phyloP scores from a whole-genome alignment of 2,329 filamentous ascomycete species.

The Pyrenochaeta sp. region DNA sequence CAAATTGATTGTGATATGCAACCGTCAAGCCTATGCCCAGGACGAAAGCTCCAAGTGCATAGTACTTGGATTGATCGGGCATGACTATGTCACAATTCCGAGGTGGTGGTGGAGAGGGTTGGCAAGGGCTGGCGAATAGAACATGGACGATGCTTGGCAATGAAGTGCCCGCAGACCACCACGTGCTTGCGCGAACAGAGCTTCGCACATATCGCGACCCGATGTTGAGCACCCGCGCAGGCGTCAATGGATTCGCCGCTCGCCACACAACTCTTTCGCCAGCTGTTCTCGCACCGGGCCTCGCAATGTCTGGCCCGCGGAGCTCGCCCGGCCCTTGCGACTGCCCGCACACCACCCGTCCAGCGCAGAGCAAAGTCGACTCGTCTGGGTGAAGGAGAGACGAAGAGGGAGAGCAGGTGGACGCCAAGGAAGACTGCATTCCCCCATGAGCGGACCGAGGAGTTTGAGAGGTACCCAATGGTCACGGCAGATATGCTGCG shows the following conservation, averaged over 20 bases:
- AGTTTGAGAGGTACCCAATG: constrained; percentile 82
- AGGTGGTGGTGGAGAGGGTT: constrained; percentile 16
- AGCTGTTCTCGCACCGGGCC: constrained; percentile 79
- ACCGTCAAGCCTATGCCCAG: constrained; percentile 75
- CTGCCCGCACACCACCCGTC: constrained; percentile 37
- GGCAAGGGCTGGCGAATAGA: constrained; percentile 20
- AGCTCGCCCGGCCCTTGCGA: constrained; percentile 47
- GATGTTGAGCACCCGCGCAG: constrained; percentile 14
- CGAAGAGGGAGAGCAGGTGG: constrained; percentile 75
- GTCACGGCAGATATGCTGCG: constrained; percentile 84
- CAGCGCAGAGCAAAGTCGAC: constrained; percentile 42
- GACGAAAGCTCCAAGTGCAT: constrained; percentile 75
- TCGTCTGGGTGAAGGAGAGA: constrained; percentile 41
- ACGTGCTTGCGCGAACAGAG: constrained; percentile 29
- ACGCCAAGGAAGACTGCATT: constrained; percentile 81
- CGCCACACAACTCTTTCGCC: constrained; percentile 79
- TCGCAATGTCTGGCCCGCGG: constrained; percentile 60
- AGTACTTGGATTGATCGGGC: constrained; percentile 58
- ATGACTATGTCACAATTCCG: constrained; percentile 25
- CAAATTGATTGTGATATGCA: constrained; percentile 22
- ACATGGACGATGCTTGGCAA: constrained; percentile 41
- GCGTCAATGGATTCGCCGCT: constrained; percentile 80
- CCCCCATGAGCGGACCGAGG: constrained; percentile 76
- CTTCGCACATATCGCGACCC: constrained; percentile 20
- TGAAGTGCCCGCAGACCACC: constrained; percentile 28